Conservation (phyloP, 2,329 filamentous ascomycete genomes). For the Xylaria sp. region DNA sequence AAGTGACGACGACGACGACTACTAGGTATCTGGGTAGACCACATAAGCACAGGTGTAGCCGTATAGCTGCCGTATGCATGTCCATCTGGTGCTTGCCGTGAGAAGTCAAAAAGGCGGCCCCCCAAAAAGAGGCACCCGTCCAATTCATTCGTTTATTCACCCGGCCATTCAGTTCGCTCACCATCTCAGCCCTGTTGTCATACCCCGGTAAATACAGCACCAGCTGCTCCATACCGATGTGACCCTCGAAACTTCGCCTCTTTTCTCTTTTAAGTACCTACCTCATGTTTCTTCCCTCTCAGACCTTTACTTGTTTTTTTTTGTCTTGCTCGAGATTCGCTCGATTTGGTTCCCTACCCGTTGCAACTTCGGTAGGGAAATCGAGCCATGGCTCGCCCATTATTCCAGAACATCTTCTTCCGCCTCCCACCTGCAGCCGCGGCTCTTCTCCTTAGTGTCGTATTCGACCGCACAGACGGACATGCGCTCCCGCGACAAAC, state of each 20-base stretch:
- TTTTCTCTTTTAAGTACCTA: slow-evolving; percentile 40
- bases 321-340: slow-evolving; percentile 31
- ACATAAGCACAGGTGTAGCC: slow-evolving; percentile 18
- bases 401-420: slow-evolving; percentile 50
- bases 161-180: slow-evolving; percentile 9
- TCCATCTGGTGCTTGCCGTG: neutral
- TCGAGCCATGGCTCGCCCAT: slow-evolving; percentile 48
- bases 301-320: slow-evolving; percentile 36
- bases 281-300: slow-evolving; percentile 36
- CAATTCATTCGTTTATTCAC: neutral
- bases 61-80: neutral
- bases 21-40: neutral
- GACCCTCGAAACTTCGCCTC: slow-evolving; percentile 41
- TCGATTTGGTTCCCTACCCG: slow-evolving; percentile 20
- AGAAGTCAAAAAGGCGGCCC: slow-evolving; percentile 20
- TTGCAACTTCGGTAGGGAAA: slow-evolving; percentile 19
- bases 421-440: slow-evolving; percentile 53
- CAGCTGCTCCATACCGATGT: slow-evolving; percentile 36
- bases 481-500: slow-evolving; percentile 58
- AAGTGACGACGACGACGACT: neutral
- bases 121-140: slow-evolving; percentile 5
- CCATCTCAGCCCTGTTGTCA: slow-evolving; percentile 42
- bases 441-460: slow-evolving; percentile 51
- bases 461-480: slow-evolving; percentile 50
- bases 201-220: slow-evolving; percentile 33